Percentiles rank a stretch among this genome's conserved stretches.
Evolutionary conservation across 1,284 basidiomycete species (phyloP).

Genomic region (Ganoderma multipileum): DNA sequence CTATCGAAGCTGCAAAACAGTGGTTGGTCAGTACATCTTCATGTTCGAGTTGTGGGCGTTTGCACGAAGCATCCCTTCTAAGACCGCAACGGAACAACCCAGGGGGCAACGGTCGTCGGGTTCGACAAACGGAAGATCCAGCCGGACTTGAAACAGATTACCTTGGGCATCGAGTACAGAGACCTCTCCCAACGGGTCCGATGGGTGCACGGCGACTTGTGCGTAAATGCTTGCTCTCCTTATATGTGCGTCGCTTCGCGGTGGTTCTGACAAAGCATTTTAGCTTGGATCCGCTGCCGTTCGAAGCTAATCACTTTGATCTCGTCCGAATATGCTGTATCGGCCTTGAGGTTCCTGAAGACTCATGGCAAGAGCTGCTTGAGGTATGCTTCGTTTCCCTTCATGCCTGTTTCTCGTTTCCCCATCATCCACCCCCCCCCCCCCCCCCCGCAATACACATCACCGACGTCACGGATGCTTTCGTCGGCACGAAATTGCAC

Average conservation of each 20-base stretch:
- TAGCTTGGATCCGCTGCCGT: slow-evolving; percentile 70
- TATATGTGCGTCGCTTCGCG: not conserved
- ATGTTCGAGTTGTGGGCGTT: slow-evolving; percentile 11
- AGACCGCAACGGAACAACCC: slow-evolving; percentile 9
- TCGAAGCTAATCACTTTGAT: slow-evolving; percentile 62
- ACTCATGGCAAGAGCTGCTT: slow-evolving; percentile 55
- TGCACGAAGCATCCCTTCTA: slow-evolving; percentile 1
- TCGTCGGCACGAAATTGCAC: not conserved
- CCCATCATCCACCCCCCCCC: too few species aligned
- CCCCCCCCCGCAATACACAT: not conserved
- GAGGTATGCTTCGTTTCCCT: slow-evolving; percentile 35
- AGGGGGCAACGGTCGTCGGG: slow-evolving; percentile 65
- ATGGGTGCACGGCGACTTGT: slow-evolving; percentile 77
- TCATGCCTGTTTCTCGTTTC: not conserved
- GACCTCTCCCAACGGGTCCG: slow-evolving; percentile 57
- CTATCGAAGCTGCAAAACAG: slow-evolving; percentile 65
- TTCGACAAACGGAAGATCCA: slow-evolving; percentile 64
- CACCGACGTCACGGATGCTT: not conserved
- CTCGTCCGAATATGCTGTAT: slow-evolving; percentile 68
- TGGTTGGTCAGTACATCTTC: slow-evolving; percentile 59
- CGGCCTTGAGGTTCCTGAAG: slow-evolving; percentile 73
- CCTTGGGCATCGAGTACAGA: slow-evolving; percentile 35
- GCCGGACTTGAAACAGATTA: slow-evolving; percentile 55
- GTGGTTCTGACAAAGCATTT: not conserved
- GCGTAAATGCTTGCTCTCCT: slow-evolving; percentile 31